A percentile compares a stretch with the other conserved stretches of the same genome.
These are phyloP conservation scores for Cubamyces lactineus DNA, from an alignment of 768 basidiomycete genomes.

Conservation along the genomic window DNA sequence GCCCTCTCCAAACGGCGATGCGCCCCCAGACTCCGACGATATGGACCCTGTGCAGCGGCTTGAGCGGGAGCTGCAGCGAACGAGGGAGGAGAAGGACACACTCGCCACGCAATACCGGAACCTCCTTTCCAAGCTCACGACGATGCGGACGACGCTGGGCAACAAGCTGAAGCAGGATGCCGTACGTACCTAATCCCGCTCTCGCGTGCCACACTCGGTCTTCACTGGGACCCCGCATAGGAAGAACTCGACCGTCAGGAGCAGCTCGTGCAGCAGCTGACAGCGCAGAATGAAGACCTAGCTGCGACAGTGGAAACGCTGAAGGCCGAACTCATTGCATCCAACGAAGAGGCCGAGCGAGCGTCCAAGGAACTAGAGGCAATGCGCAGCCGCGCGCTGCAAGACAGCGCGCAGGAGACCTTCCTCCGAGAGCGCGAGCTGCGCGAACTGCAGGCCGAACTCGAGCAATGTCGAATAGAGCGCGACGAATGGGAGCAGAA, in stretches of 20 bases:
- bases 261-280: conserved; percentile 78
- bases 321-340: conserved; percentile 74
- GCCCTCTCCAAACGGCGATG: conserved; percentile 25
- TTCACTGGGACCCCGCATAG: conserved; percentile 47
- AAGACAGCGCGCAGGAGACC: conserved; percentile 73
- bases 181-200: conserved; percentile 49
- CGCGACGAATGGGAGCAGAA: conserved; percentile 71
- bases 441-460: conserved; percentile 79
- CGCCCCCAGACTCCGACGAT: conserved; percentile 39
- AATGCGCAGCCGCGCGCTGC: conserved; percentile 63
- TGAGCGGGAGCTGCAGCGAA: conserved; percentile 73
- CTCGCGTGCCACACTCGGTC: conserved; percentile 3
- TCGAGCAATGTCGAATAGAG: conserved; percentile 86
- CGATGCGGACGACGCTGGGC: conserved; percentile 91
- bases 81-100: conserved; percentile 86
- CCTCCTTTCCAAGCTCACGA: conserved; percentile 84
- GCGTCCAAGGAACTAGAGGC: conserved; percentile 69
- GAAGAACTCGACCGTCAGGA: conserved; percentile 98
- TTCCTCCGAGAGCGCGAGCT: conserved; percentile 77
- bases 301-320: conserved; percentile 73
- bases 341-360: conserved; percentile 75
- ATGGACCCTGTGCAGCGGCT: conserved; percentile 60
- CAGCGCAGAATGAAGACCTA: conserved; percentile 77
- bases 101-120: conserved; percentile 84
- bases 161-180: conserved; percentile 97